A percentile compares a stretch with the other conserved stretches of the same genome.
These are phyloP conservation scores for Chalciporus pseudorubinellus DNA, from an alignment of 768 basidiomycete species.

Conservation along the genomic window DNA sequence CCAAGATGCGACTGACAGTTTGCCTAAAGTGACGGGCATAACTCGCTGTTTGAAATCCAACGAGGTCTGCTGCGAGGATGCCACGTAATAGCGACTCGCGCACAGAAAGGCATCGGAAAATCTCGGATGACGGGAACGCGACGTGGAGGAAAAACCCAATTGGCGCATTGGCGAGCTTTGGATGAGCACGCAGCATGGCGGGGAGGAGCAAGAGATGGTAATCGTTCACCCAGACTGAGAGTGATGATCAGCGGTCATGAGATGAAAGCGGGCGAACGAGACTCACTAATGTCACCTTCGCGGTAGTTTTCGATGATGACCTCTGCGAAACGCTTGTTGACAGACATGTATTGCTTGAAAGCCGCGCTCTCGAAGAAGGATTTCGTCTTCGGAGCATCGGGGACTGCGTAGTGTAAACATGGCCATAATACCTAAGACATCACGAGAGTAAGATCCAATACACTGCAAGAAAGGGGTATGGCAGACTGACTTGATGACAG, in stretches of 20 bases:
- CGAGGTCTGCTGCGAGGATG: conserved; percentile 88
- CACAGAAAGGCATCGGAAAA: conserved; percentile 87
- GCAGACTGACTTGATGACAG: conserved; percentile 66
- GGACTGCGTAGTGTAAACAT: conserved; percentile 80
- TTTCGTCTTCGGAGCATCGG: conserved; percentile 84
- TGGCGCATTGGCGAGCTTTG: conserved; percentile 42
- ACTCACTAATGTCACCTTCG: conserved; percentile 79
- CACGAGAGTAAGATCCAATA: conserved; percentile 16
- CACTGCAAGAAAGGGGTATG: background rate
- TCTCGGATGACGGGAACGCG: conserved; percentile 93
- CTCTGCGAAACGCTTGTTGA: conserved; percentile 89
- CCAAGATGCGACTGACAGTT: conserved; percentile 76
- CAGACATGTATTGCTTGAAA: conserved; percentile 83
- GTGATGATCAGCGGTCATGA: conserved; percentile 2
- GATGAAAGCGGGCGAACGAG: background rate
- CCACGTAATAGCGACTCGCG: conserved; percentile 78
- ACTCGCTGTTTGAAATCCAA: conserved; percentile 89
- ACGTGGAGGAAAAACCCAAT: conserved; percentile 95
- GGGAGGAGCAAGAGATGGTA: conserved; percentile 97
- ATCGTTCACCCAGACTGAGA: conserved; percentile 80
- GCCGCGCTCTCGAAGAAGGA: conserved; percentile 75
- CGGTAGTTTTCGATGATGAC: conserved; percentile 75
- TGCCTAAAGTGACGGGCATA: conserved; percentile 84
- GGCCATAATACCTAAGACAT: conserved; percentile 70
- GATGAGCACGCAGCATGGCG: conserved; percentile 67